Percentiles rank a stretch among this genome's conserved stretches.
Conservation (phyloP, 208 protist genomes). For the Leishmania braziliensis region DNA sequence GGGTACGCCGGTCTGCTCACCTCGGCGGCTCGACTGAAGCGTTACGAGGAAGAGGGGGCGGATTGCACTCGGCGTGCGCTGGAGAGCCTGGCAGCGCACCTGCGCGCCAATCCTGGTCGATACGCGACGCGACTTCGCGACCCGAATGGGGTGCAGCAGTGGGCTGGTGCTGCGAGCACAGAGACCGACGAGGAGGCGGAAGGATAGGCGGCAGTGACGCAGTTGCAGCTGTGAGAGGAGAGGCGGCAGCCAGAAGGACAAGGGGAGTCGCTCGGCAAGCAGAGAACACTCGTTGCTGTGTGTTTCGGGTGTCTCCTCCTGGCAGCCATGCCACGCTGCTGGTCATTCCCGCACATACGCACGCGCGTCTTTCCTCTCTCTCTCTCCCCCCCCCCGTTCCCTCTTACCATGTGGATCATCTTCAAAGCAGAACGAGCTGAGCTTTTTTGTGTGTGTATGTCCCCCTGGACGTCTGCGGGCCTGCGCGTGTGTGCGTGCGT, state of each 20-base stretch:
- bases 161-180: constrained; percentile 42
- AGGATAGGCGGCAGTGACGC: neutral
- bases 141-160: constrained; percentile 53
- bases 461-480: too few species aligned
- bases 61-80: constrained; percentile 59
- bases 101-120: constrained; percentile 44
- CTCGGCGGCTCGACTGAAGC: constrained; percentile 27
- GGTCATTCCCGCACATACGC: constrained; percentile 2
- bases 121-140: constrained; percentile 59
- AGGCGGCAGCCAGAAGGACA: neutral
- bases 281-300: neutral
- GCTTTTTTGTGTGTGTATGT: constrained; percentile 1
- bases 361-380: neutral
- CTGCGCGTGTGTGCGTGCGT: neutral
- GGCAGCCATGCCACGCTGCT: too few species aligned
- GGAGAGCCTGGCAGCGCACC: constrained; percentile 47
- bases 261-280: neutral
- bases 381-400: neutral
- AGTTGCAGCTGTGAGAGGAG: neutral
- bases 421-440: neutral
- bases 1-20: constrained; percentile 9
- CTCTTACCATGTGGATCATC: neutral
- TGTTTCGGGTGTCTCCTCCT: neutral
- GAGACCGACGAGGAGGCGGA: constrained; percentile 14
- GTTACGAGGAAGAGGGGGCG: constrained; percentile 58